These are phyloP conservation scores for Tetrahymena thermophila DNA, from an alignment of 73 alveolate species.

Conservation along the genomic window DNA sequence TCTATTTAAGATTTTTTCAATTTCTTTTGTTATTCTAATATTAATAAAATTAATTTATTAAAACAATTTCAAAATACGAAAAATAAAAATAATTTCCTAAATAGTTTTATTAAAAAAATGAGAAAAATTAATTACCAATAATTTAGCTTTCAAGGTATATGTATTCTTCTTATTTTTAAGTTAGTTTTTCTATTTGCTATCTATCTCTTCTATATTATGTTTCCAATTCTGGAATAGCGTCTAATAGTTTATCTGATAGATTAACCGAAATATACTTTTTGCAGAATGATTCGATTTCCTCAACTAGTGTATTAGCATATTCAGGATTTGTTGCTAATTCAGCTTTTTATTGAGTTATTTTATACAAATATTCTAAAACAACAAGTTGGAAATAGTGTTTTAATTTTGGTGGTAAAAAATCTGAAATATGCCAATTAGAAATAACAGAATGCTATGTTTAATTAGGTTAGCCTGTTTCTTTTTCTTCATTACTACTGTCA, in stretches of 20 bases:
- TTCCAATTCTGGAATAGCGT: neutral
- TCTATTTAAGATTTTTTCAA: neutral
- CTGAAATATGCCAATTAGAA: slow-evolving; percentile 1
- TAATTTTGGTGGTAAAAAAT: slow-evolving; percentile 16
- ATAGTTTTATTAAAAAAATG: neutral
- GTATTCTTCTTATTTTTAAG: neutral
- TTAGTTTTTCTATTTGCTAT: neutral
- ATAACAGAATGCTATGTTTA: neutral
- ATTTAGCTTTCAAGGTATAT: neutral
- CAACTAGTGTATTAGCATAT: slow-evolving; percentile 1
- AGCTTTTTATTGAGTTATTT: neutral
- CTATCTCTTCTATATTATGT: slow-evolving; percentile 12
- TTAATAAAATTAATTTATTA: neutral
- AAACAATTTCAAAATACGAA: too few species aligned
- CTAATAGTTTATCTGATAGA: neutral
- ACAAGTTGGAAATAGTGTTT: neutral
- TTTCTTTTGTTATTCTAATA: neutral
- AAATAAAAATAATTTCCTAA: neutral
- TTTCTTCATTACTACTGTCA: neutral
- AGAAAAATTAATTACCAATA: neutral
- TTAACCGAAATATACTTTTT: neutral
- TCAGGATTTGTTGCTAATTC: neutral
- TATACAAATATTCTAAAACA: neutral
- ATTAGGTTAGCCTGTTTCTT: neutral
- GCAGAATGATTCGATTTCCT: neutral